These are phyloP conservation scores for Karstenula rhodostoma DNA, from an alignment of 2,329 filamentous ascomycete genomes.

Conservation along the genomic window DNA sequence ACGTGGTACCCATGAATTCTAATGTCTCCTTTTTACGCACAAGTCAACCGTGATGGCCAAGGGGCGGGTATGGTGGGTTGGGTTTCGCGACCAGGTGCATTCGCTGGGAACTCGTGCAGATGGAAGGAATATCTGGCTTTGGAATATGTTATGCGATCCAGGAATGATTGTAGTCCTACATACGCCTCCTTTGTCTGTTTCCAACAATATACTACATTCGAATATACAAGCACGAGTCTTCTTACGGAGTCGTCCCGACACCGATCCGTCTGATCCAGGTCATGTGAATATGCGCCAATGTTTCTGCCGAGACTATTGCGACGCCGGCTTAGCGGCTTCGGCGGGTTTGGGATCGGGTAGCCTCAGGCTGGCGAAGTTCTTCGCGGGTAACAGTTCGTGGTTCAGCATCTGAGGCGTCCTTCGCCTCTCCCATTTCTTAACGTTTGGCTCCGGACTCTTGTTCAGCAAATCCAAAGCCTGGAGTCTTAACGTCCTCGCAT, in stretches of 20 bases:
- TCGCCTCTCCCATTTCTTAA: conserved; percentile 37
- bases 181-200: background rate
- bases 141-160: no score
- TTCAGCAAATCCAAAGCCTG: conserved; percentile 37
- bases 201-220: conserved; percentile 18
- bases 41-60: no score
- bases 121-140: no score
- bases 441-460: conserved; percentile 8
- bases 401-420: conserved; percentile 29
- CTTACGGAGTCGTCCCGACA: no score
- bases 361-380: background rate
- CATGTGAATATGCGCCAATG: background rate
- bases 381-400: background rate
- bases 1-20: no score
- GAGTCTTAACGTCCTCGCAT: conserved; percentile 31
- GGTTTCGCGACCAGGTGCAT: no score
- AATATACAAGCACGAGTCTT: conserved; percentile 15
- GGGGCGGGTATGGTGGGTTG: no score
- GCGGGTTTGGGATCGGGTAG: background rate
- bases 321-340: background rate
- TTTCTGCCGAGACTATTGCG: background rate
- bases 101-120: no score
- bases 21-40: no score
- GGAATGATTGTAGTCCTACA: conserved; percentile 5
- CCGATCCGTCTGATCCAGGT: background rate